A percentile compares a stretch with the other conserved stretches of the same genome.
Conservation (phyloP, 2,329 filamentous ascomycete species). For the Xylariaceae sp. region DNA sequence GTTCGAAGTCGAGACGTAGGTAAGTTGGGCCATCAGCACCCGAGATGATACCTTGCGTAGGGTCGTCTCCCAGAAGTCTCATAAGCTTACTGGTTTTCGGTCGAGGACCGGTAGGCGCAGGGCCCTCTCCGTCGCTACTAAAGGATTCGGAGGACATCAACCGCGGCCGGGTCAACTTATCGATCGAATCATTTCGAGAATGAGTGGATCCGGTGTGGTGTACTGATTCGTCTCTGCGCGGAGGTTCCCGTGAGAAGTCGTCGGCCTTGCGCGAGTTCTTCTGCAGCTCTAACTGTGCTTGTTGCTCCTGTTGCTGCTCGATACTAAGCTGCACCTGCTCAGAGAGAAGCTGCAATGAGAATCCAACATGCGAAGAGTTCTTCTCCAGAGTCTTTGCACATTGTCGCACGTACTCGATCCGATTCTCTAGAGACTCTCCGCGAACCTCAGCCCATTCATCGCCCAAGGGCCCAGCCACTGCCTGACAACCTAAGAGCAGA, state of each 20-base stretch:
- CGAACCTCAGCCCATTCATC: conserved; percentile 96
- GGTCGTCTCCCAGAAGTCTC: conserved; percentile 62
- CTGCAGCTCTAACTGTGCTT: conserved; percentile 1
- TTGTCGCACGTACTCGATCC: conserved; percentile 72
- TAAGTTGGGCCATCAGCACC: conserved; percentile 74
- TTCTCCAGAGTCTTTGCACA: conserved; percentile 78
- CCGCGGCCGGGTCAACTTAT: conserved; percentile 39
- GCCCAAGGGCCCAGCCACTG: conserved; percentile 81
- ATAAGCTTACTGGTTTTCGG: conserved; percentile 60
- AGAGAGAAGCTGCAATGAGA: conserved; percentile 79
- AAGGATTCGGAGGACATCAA: conserved; percentile 58
- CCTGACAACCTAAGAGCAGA: conserved; percentile 79
- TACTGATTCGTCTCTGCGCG: conserved; percentile 55
- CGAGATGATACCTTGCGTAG: conserved; percentile 44
- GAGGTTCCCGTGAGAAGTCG: conserved; percentile 44
- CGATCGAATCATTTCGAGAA: conserved; percentile 51
- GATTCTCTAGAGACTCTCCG: conserved; percentile 81
- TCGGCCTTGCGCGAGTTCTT: conserved; percentile 40
- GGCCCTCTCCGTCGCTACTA: conserved; percentile 53
- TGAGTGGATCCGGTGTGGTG: conserved; percentile 48
- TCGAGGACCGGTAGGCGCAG: conserved; percentile 42
- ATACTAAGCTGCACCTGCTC: conserved; percentile 65
- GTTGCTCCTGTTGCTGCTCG: conserved; percentile 38
- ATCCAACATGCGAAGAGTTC: conserved; percentile 80
- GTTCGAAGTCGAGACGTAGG: conserved; percentile 78